phyloP scores from a whole-genome alignment of 1,284 basidiomycete genomes.

The Tausonia pullulans region DNA sequence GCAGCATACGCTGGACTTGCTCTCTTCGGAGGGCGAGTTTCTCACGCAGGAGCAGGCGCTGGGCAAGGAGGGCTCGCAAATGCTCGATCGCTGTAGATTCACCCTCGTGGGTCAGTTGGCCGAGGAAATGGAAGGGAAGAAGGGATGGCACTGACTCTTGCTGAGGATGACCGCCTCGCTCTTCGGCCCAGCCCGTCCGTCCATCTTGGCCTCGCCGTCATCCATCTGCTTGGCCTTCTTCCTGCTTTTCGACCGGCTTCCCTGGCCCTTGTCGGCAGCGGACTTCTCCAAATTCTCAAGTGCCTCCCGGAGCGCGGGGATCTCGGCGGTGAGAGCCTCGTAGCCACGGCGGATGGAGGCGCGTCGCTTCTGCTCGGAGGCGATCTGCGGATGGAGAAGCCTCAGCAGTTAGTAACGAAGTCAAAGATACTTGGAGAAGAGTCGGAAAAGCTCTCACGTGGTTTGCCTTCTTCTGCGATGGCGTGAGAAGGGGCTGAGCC shows the following conservation, averaged over 20 bases:
- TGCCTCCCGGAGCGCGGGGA: slow-evolving; percentile 66
- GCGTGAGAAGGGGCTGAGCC: slow-evolving; percentile 44
- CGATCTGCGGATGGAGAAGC: slow-evolving; percentile 39
- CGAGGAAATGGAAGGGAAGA: background rate
- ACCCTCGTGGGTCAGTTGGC: too few relatives aligned
- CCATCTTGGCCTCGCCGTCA: slow-evolving; percentile 49
- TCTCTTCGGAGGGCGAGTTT: too few relatives aligned
- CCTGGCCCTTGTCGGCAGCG: slow-evolving; percentile 17
- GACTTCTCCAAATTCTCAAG: slow-evolving; percentile 37
- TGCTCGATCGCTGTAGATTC: too few relatives aligned
- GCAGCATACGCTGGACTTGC: too few relatives aligned
- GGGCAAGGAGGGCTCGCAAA: too few relatives aligned
- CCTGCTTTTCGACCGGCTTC: slow-evolving; percentile 22
- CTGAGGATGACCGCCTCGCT: slow-evolving; percentile 73
- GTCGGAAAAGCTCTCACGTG: slow-evolving; percentile 34
- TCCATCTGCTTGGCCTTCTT: slow-evolving; percentile 31
- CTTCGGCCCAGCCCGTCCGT: slow-evolving; percentile 67
- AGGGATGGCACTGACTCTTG: slow-evolving; percentile 51
- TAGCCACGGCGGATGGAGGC: slow-evolving; percentile 81
- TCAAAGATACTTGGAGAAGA: too few relatives aligned
- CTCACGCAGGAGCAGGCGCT: too few relatives aligned
- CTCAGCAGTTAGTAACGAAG: too few relatives aligned
- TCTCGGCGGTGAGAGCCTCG: slow-evolving; percentile 65
- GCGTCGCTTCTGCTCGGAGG: slow-evolving; percentile 72
- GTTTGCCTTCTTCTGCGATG: slow-evolving; percentile 82